Conservation (phyloP, 2,329 filamentous ascomycete genomes). For the Trichophyton schoenleinii region DNA sequence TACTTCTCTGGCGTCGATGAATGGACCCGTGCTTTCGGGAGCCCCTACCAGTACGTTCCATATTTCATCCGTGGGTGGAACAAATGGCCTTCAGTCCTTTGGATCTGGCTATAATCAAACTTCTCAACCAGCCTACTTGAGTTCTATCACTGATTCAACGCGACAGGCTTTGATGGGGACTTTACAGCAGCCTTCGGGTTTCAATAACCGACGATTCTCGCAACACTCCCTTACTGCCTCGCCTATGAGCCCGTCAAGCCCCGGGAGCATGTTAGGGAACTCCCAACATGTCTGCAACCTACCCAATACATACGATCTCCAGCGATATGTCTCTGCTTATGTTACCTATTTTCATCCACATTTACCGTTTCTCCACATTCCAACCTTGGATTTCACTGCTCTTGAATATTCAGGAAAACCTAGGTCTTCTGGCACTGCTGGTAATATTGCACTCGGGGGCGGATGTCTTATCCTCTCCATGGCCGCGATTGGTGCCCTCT, state of each 20-base stretch:
- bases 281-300: slow-evolving; percentile 36
- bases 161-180: slow-evolving; percentile 50
- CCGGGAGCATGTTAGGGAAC: slow-evolving; percentile 14
- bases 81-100: not conserved
- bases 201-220: slow-evolving; percentile 46
- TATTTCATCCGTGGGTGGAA: not conserved
- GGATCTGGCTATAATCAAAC: slow-evolving; percentile 3
- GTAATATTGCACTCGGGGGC: slow-evolving; percentile 57
- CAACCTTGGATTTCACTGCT: slow-evolving; percentile 81
- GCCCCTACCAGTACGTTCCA: slow-evolving; percentile 41
- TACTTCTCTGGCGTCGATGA: slow-evolving; percentile 61
- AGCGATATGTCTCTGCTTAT: slow-evolving; percentile 82
- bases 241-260: slow-evolving; percentile 25
- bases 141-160: slow-evolving; percentile 55
- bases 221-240: slow-evolving; percentile 46
- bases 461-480: slow-evolving; percentile 80
- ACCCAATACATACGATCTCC: slow-evolving; percentile 72
- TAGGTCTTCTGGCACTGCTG: slow-evolving; percentile 42
- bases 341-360: slow-evolving; percentile 89
- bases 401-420: slow-evolving; percentile 50
- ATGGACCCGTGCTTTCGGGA: slow-evolving; percentile 57
- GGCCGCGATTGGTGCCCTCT: slow-evolving; percentile 75
- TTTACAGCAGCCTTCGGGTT: slow-evolving; percentile 45
- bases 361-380: slow-evolving; percentile 83
- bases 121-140: slow-evolving; percentile 34